Evolutionary conservation across 2,329 filamentous ascomycete genomes (phyloP).

Genomic region (Paradendryphiella salina): DNA sequence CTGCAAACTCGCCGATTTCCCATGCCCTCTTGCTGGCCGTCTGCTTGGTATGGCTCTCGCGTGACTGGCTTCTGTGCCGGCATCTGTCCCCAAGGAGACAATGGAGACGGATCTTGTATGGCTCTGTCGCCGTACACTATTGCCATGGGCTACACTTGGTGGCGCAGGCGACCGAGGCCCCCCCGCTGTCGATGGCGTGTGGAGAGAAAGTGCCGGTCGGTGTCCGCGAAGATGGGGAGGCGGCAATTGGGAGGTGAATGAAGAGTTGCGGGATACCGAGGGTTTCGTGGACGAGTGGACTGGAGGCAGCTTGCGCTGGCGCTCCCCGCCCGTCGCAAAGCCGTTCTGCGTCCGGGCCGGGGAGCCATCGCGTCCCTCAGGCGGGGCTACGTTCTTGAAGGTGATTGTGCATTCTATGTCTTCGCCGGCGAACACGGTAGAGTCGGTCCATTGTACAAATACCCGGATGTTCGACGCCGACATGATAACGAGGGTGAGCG

Average conservation of each 20-base stretch:
- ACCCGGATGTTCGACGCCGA: conserved; percentile 75
- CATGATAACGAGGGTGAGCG: conserved; percentile 37
- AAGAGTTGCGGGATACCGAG: conserved; percentile 44
- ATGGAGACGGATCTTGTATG: conserved; percentile 56
- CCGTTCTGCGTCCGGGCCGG: conserved; percentile 43
- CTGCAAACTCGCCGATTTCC: conserved; percentile 79
- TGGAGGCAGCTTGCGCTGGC: conserved; percentile 47
- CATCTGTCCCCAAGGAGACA: conserved; percentile 54
- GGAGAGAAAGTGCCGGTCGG: conserved; percentile 67
- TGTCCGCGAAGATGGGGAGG: conserved; percentile 59
- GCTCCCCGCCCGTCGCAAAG: conserved; percentile 40
- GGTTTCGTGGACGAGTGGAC: conserved; percentile 44
- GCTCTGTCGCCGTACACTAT: conserved; percentile 34
- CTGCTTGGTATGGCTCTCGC: conserved; percentile 32
- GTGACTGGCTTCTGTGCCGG: conserved; percentile 36
- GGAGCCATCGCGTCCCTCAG: conserved; percentile 46
- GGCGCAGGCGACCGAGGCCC: conserved; percentile 33
- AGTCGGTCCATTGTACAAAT: conserved; percentile 91
- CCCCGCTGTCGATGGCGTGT: conserved; percentile 43
- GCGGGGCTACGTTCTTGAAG: conserved; percentile 78
- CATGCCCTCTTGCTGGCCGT: conserved; percentile 67
- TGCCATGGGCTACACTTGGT: conserved; percentile 25
- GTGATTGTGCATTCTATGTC: conserved; percentile 94
- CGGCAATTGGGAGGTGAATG: conserved; percentile 37
- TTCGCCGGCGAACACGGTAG: conserved; percentile 95